A percentile compares a stretch with the other conserved stretches of the same genome.
phyloP scores from a whole-genome alignment of 2,329 filamentous ascomycete species.

The Leptosphaerulina australis region DNA sequence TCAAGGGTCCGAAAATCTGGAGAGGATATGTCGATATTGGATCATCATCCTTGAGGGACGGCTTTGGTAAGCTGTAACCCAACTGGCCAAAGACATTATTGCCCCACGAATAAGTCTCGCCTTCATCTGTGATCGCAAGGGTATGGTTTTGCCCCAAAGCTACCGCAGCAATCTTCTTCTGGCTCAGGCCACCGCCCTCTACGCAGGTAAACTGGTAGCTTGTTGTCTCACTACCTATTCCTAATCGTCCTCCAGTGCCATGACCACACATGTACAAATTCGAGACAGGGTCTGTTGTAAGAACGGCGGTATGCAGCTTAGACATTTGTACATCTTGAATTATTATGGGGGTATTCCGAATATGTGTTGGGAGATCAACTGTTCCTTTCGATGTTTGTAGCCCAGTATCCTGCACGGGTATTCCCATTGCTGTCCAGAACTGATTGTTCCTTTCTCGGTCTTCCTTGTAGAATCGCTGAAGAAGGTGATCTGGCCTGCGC shows the following conservation, averaged over 20 bases:
- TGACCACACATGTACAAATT: slow-evolving; percentile 95
- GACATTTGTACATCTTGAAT: slow-evolving; percentile 86
- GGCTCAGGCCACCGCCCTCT: slow-evolving; percentile 72
- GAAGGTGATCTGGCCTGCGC: slow-evolving; percentile 75
- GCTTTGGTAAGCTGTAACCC: slow-evolving; percentile 77
- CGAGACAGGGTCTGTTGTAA: slow-evolving; percentile 84
- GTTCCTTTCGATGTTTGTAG: slow-evolving; percentile 44
- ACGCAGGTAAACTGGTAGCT: slow-evolving; percentile 86
- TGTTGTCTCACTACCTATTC: slow-evolving; percentile 87
- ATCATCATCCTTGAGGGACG: slow-evolving; percentile 75
- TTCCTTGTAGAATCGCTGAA: slow-evolving; percentile 75
- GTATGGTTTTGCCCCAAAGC: slow-evolving; percentile 92
- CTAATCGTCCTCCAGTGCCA: slow-evolving; percentile 86
- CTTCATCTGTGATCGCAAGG: slow-evolving; percentile 80
- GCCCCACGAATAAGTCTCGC: slow-evolving; percentile 96
- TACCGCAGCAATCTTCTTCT: slow-evolving; percentile 76
- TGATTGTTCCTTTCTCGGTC: slow-evolving; percentile 59
- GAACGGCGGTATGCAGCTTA: slow-evolving; percentile 86
- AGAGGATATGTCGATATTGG: slow-evolving; percentile 80
- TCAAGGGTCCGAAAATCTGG: slow-evolving; percentile 89
- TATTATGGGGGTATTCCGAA: slow-evolving; percentile 72
- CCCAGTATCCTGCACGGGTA: slow-evolving; percentile 29
- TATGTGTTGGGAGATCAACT: slow-evolving; percentile 71
- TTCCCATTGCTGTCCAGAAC: slow-evolving; percentile 48
- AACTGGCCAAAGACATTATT: slow-evolving; percentile 85